Conservation (phyloP, 2,329 filamentous ascomycete species). For the Arthrocladium fulminans region DNA sequence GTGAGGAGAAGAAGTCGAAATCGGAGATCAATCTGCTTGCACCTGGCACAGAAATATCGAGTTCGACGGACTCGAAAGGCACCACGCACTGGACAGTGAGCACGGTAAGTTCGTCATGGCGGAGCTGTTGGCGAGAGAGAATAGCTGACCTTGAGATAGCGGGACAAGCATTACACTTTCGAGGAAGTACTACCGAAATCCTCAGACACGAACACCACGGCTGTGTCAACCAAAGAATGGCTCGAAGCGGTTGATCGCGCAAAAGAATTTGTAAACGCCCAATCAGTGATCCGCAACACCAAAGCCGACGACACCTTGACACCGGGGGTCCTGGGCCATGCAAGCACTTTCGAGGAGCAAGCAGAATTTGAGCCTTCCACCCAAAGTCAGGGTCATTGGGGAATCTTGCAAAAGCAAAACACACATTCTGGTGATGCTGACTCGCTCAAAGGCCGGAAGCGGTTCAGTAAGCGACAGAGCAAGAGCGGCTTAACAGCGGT, state of each 20-base stretch:
- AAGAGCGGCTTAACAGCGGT: constrained; percentile 88
- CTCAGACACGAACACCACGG: constrained; percentile 53
- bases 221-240: constrained; percentile 78
- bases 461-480: constrained; percentile 86
- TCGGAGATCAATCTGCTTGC: constrained; percentile 77
- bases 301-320: constrained; percentile 55
- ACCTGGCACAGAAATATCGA: constrained; percentile 68
- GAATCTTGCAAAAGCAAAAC: constrained; percentile 35
- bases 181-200: constrained; percentile 76
- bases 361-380: constrained; percentile 29
- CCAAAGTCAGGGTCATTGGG: constrained; percentile 30
- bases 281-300: constrained; percentile 33
- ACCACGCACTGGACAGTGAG: constrained; percentile 84
- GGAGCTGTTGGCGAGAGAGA: constrained; percentile 10
- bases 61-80: constrained; percentile 75
- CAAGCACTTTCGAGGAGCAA: constrained; percentile 36
- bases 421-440: constrained; percentile 38
- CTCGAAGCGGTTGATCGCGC: constrained; percentile 79
- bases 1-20: constrained; percentile 93
- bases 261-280: constrained; percentile 69
- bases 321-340: constrained; percentile 61
- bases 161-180: constrained; percentile 83
- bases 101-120: constrained; percentile 57
- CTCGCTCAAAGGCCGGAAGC: constrained; percentile 50
- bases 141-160: constrained; percentile 44